Evolutionary conservation across 768 basidiomycete species (phyloP), one percentile per base, ranked within the genome.

Genomic region (Auriscalpium microsporum): DNA sequence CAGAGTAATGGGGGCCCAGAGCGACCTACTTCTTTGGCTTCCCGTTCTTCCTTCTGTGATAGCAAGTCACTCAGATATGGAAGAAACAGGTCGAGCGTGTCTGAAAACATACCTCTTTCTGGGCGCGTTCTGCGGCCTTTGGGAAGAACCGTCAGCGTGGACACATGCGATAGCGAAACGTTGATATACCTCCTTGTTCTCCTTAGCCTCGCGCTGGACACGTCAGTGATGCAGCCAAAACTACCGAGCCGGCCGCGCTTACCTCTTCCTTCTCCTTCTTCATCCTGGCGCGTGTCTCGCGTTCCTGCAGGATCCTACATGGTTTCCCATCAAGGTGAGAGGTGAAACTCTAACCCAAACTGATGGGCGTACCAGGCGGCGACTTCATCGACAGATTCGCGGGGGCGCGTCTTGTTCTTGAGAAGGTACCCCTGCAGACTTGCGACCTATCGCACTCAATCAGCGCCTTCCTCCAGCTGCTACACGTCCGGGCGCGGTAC

Each of bases 361-460:
- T 4, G 40, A 28, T 17, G 11, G 23, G 66, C 72, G 46, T 68
- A 74, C 90, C 92, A 94, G 46, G 82, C 83, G 34, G 68, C 75
- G 23, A 87, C 86, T 67, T 91, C 90, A 6, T 84, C 84, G 9
- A 93, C 90, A 59, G 85, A 88, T 68, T 92, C 87, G 57, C 79
- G 78, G 42, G 90, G 90, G n/a, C 90, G 83, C 11, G 90, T 85
- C 78, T 93, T 91, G 70, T 92, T 92, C 78, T 87, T 88, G 56
- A 91, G 75, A 40, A 93, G 76, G 67, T 92, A 92, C 2, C 90
- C 90, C 74, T 92, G 90, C 60, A 92, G 77, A 48, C 79, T 76
- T 28, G 90, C 90, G 56, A 92, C 88, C 88, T 90, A 64, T 35
- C 17, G 54, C 37, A 47, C 17, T 54, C 19, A 37, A 36, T 42